Percentiles rank a stretch among this genome's conserved stretches.
phyloP scores from a whole-genome alignment of 2,329 filamentous ascomycete species.

The Epichloe typhina region DNA sequence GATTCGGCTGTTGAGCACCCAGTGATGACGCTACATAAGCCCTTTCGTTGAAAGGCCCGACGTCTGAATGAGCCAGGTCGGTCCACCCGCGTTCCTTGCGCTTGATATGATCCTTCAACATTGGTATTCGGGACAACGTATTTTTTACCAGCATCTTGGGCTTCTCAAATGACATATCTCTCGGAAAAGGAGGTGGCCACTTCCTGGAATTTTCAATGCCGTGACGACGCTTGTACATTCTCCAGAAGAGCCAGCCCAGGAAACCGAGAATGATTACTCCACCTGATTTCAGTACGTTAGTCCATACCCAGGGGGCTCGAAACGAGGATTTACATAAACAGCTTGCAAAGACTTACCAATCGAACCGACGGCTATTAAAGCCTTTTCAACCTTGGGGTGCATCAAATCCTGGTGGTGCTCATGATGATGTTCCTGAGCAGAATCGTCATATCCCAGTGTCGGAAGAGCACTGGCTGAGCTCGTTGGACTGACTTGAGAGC shows the following conservation, averaged over 20 bases:
- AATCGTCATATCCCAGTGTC: background rate
- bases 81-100: constrained; percentile 18
- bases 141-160: constrained; percentile 6
- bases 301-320: background rate
- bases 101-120: constrained; percentile 20
- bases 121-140: constrained; percentile 19
- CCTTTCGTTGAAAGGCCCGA: constrained; percentile 7
- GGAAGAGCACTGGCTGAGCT: background rate
- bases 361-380: constrained; percentile 10
- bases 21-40: background rate
- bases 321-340: background rate
- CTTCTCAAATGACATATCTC: background rate
- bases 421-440: background rate
- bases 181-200: constrained; percentile 10
- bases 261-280: constrained; percentile 32
- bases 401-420: constrained; percentile 3
- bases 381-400: constrained; percentile 7
- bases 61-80: constrained; percentile 19
- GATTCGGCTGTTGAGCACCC: background rate
- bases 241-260: constrained; percentile 31
- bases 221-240: constrained; percentile 12
- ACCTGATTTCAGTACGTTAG: constrained; percentile 14
- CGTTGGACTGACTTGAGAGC: background rate
- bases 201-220: constrained; percentile 21
- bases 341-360: constrained; percentile 8